Evolutionary conservation across 2,329 filamentous ascomycete species (phyloP), one percentile per base, ranked within the genome.

Genomic region (Cyphellophora attinorum): DNA sequence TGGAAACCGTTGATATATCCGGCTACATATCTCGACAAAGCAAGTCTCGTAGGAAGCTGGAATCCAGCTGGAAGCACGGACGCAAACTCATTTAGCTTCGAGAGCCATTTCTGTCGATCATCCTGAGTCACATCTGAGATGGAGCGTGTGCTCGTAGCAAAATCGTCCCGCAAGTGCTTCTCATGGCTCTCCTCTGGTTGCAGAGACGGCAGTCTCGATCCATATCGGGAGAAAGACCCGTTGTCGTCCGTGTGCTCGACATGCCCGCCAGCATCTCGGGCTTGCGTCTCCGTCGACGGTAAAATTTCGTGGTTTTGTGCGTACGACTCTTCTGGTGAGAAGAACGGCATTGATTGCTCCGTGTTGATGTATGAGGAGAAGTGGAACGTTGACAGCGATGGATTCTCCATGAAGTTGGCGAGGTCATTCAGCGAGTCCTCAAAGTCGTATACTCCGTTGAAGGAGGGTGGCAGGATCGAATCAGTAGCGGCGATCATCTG

Each of bases 271-370:
- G 19, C 21, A n/a, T 19, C 28, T n/a, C 27, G 33, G n/a, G 29
- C 28, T 12, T 29, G 13, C 23, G 18, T 21, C 34, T 42, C 35
- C n/a, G 35, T 38, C 10, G 39, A 28, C 6, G 34, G 30, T 13
- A 31, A 19, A 18, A 36, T 17, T 3, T 59, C 56, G 12, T 50
- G 43, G 13, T 46, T 37, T 31, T 58, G 56, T 4, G 37, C 46
- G 31, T 58, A 48, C 6, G 56, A 58, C 19, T 60, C 58, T n/a
- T n/a, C n/a, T 6, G 58, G 57, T 5, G 58, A 60, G 39, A 60
- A 61, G 47, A 60, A 59, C 1, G 58, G 59, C 39, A 61, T 59
- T 3, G 58, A 58, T 31, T 62, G 59, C 38, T 62, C 58, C 5
- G 58, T 50, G 27, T 52, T 60, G 38, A 61, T 56, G 34, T 60